Conservation (phyloP, 345 rosid species). For the Bruguiera gymnorhiza region DNA sequence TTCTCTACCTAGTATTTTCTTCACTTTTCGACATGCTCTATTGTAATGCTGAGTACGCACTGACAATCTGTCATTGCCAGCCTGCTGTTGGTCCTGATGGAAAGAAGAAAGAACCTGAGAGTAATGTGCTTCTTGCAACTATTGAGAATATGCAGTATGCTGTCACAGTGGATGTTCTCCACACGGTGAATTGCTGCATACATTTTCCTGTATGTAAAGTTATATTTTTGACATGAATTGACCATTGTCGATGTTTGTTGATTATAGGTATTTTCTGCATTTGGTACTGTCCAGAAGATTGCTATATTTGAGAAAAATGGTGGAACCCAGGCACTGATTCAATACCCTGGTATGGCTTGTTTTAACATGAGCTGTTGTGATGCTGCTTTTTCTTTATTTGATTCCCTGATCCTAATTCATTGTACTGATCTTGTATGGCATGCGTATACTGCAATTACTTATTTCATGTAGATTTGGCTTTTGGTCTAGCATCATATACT, state of each 20-base stretch:
- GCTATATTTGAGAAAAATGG: constrained; percentile 96
- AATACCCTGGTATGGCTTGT: constrained; percentile 65
- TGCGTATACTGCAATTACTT: too few species aligned
- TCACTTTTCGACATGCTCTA: not conserved
- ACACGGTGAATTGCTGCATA: constrained; percentile 53
- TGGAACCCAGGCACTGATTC: constrained; percentile 89
- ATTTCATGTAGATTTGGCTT: too few species aligned
- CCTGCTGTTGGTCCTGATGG: constrained; percentile 85
- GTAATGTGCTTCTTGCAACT: constrained; percentile 90
- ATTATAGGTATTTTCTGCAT: constrained; percentile 76
- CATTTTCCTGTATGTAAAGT: constrained; percentile 2
- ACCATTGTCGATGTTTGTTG: constrained; percentile 8
- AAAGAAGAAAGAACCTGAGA: constrained; percentile 80
- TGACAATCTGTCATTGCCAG: constrained; percentile 39
- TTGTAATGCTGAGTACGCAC: not conserved
- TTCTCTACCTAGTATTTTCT: not conserved
- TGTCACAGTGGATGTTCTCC: constrained; percentile 86
- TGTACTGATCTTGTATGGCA: too few species aligned
- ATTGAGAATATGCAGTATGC: constrained; percentile 99
- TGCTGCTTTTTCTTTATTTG: not conserved
- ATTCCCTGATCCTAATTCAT: not conserved
- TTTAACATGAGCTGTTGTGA: not conserved
- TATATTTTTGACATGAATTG: constrained; percentile 1
- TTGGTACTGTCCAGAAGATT: constrained; percentile 89
- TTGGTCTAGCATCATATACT: too few species aligned